Conservation (phyloP, 192 early-diverging fungal species). For the Mycoemilia scoparia region DNA sequence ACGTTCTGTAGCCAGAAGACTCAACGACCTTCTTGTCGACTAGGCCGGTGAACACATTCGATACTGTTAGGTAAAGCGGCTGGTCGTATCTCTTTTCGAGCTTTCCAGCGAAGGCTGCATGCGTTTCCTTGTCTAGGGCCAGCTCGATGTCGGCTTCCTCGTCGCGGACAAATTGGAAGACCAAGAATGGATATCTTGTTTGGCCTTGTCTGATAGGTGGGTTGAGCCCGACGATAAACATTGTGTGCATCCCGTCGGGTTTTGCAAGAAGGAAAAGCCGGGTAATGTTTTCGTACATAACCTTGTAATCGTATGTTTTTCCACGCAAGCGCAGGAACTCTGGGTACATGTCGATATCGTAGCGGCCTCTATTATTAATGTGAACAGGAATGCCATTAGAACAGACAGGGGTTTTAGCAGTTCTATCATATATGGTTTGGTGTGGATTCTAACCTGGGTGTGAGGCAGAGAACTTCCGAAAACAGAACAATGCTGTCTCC, state of each 20-base stretch:
- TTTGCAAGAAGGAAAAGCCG: constrained; percentile 79
- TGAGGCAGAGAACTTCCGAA: constrained; percentile 73
- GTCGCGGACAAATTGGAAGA: constrained; percentile 89
- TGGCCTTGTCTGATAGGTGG: constrained; percentile 95
- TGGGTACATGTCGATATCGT: constrained; percentile 84
- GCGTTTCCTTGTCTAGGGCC: constrained; percentile 61
- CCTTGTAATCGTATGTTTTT: constrained; percentile 96
- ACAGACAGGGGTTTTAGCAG: not conserved
- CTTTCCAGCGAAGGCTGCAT: constrained; percentile 52
- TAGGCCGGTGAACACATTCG: constrained; percentile 67
- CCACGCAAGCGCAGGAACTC: constrained; percentile 85
- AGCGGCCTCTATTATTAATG: no score
- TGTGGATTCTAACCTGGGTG: no score
- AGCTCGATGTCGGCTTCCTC: constrained; percentile 71
- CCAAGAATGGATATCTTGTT: constrained; percentile 84
- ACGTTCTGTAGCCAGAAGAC: constrained; percentile 39
- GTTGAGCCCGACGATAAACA: constrained; percentile 89
- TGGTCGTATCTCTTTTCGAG: constrained; percentile 74
- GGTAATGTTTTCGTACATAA: constrained; percentile 68
- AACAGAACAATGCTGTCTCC: constrained; percentile 84
- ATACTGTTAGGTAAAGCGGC: constrained; percentile 67
- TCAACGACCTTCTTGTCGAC: constrained; percentile 57
- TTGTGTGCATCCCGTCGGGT: constrained; percentile 78
- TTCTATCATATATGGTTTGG: constrained; percentile 30
- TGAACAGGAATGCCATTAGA: no score